These are phyloP conservation scores for Globisporangium paddicum DNA, from an alignment of 352 stramenopile genomes.

Conservation along the genomic window DNA sequence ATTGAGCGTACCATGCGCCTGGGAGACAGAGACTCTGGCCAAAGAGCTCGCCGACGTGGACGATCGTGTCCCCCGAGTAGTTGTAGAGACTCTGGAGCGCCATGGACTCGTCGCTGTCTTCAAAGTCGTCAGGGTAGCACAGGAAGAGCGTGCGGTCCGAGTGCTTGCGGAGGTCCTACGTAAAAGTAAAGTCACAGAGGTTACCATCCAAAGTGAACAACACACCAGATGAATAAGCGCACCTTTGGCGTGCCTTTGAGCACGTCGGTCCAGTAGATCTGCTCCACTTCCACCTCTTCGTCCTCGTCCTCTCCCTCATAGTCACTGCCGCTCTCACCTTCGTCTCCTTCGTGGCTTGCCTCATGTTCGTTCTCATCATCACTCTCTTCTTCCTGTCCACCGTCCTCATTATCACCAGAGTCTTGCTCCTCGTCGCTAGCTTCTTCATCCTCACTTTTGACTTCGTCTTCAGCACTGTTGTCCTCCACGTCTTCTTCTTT, in stretches of 20 bases:
- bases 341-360: constrained; percentile 10
- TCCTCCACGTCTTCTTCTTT: constrained; percentile 32
- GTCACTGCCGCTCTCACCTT: not conserved
- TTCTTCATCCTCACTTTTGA: constrained; percentile 18
- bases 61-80: constrained; percentile 89
- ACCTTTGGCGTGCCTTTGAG: constrained; percentile 70
- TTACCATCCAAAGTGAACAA: too few species aligned
- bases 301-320: constrained; percentile 33
- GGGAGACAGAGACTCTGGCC: constrained; percentile 86
- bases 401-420: constrained; percentile 9
- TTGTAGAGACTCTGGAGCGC: constrained; percentile 86
- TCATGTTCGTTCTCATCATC: constrained; percentile 22
- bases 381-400: constrained; percentile 20
- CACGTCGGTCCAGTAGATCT: constrained; percentile 85
- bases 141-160: constrained; percentile 87
- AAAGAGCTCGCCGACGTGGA: constrained; percentile 94
- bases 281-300: constrained; percentile 72
- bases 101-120: constrained; percentile 87
- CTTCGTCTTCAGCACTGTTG: constrained; percentile 16
- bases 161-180: constrained; percentile 65
- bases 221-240: too few species aligned
- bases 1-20: constrained; percentile 68
- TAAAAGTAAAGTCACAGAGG: not conserved
- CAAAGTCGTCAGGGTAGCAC: constrained; percentile 93
- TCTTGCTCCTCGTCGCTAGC: constrained; percentile 18